Percentiles rank a stretch among this genome's conserved stretches.
phyloP scores from a whole-genome alignment of 169 alveolate genomes.

The Theileria parva region DNA sequence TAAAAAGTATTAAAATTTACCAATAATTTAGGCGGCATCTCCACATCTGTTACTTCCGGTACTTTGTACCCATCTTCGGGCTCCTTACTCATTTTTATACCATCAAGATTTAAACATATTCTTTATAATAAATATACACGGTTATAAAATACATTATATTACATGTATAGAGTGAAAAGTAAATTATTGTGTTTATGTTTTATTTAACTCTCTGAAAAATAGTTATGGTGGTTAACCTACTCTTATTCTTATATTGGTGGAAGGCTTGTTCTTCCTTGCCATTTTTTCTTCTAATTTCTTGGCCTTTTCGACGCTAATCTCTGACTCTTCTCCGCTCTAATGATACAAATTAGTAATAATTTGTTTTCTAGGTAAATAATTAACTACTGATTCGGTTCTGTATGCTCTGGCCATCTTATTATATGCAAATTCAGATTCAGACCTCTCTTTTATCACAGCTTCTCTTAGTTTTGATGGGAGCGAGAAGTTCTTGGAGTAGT shows the following conservation, averaged over 20 bases:
- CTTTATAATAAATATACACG: background rate
- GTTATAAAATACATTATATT: background rate
- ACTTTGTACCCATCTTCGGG: conserved; percentile 6
- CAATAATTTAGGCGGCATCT: conserved; percentile 51
- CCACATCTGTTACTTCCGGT: conserved; percentile 47
- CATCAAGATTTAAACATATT: background rate
- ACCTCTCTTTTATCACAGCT: conserved; percentile 17
- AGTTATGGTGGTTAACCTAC: conserved; percentile 14
- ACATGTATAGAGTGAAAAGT: background rate
- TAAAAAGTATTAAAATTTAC: background rate
- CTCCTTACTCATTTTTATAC: background rate
- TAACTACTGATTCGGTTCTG: conserved; percentile 30
- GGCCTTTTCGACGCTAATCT: conserved; percentile 19
- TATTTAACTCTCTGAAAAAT: conserved; percentile 15
- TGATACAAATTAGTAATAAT: background rate
- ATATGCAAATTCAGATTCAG: conserved; percentile 25
- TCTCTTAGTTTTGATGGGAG: conserved; percentile 38
- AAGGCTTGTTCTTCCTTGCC: conserved; percentile 12
- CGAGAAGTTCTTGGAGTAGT: conserved; percentile 55
- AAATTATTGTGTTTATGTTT: background rate
- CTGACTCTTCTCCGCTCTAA: conserved; percentile 18
- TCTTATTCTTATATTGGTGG: background rate
- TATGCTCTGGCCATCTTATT: conserved; percentile 16
- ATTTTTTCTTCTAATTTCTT: conserved; percentile 46
- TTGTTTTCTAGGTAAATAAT: background rate